Percentiles rank a stretch among this genome's conserved stretches.
These are phyloP conservation scores for Trypanosoma rangeli DNA, from an alignment of 208 protist species.

Conservation along the genomic window DNA sequence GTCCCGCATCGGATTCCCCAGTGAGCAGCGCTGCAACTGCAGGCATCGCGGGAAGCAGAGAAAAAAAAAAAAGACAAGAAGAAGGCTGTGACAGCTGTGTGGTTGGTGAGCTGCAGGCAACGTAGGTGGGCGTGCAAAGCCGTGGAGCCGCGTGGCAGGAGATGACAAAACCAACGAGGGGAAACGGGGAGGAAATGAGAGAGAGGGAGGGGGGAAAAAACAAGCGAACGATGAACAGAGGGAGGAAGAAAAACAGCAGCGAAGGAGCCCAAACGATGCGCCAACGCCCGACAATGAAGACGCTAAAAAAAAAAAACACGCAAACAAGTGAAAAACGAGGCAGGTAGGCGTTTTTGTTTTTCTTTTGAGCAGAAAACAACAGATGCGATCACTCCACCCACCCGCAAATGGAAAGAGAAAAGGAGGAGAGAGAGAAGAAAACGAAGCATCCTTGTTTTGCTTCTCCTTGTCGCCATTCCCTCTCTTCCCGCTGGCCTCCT, in stretches of 20 bases:
- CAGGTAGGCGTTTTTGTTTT: no score
- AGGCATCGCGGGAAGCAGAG: background rate
- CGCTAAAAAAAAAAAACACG: background rate
- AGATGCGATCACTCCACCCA: background rate
- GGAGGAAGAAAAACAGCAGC: background rate
- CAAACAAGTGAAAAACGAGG: background rate
- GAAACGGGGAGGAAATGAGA: background rate
- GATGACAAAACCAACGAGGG: background rate
- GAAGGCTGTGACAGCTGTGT: background rate
- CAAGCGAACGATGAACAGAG: background rate
- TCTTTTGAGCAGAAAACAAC: conserved; percentile 4
- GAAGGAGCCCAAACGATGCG: background rate
- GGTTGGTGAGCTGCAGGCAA: background rate
- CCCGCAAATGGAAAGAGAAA: no score
- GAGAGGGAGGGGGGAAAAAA: background rate
- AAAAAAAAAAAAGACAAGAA: conserved; percentile 1
- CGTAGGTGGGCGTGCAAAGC: background rate
- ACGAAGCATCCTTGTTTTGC: no score
- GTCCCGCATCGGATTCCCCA: background rate
- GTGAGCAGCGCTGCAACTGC: background rate
- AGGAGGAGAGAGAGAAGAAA: no score
- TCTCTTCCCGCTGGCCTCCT: background rate
- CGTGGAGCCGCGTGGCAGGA: background rate
- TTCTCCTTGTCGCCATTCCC: no score
- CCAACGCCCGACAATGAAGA: background rate